Base-by-base conservation (phyloP, 108 stramenopile species). In the Fragilariopsis cylindrus region DNA sequence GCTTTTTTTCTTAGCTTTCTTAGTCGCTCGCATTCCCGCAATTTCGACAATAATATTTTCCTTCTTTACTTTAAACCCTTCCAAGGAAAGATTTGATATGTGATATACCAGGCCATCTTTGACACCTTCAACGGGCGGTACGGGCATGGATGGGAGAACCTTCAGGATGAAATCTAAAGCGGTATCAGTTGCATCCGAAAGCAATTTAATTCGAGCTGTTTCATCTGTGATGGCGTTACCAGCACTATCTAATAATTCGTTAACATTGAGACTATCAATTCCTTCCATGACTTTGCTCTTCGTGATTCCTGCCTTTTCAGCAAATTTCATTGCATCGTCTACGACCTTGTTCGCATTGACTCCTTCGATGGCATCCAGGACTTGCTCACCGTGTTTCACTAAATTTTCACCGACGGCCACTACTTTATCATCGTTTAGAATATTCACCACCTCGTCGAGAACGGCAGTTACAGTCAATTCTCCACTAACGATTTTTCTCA, bases 71-170 rank as follows among this genome's bases (percentile, higher is more conserved):
- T 90, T 93, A 81, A 96, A 96, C 7, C 92, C 95, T 71, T 92
- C 86, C 89, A 96, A 85, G 4, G 91, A 92, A 7, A 96, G 82
- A 60, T 96, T 93, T 0, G 89, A 90, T 44, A 96, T 76, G 57
- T 90, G 80, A 71, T 93, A 96, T 7, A 96, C 82, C 52, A 93
- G 71, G 18, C 95, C 95, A 78, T 96, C 95, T 57, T 85, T 81
- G 13, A 90, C 95, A 46, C 95, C 95, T 60, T 93, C 92, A 73
- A 96, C 90, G 12, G 94, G 94, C 11, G 94, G 94, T 4, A 92
- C 88, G 3, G 89, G 88, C 91, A 96, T 89, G 13, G 91, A 90
- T 18, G 95, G 95, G 3, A 96, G 79, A 43, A 96, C 87, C 16
- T 81, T 83, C 39, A 96, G 77, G 48, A 93, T 78, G 60, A 96